Base-by-base conservation (phyloP, 345 rosid species). In the Linum tenue region DNA sequence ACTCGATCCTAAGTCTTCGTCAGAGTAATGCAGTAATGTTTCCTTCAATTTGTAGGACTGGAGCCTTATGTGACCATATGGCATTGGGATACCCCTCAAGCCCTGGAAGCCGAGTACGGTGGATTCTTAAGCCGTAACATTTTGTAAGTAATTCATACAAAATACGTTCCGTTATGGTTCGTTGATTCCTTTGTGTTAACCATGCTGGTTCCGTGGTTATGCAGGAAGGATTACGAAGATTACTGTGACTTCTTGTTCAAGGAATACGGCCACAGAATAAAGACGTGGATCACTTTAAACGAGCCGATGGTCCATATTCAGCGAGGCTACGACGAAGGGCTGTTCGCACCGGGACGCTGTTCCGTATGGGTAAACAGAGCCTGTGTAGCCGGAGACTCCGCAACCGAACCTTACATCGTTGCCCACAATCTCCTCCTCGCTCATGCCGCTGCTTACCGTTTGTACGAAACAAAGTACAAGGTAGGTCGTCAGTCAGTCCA, bases 201-300 rank as follows among this genome's bases (percentile, higher is more conserved):
- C n/a, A 3, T 22, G 31, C 31, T 22, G 31, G 31, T 22, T 22
- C 31, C 31, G 31, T 22, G 31, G 31, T 22, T 41, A 41, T 41
- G 44, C 59, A 56, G 15, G 5, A 16, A 56, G 16, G 59, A 56
- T 12, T 56, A 15, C 15, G 10, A 11, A n/a, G 60, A 75, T 72
- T 10, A 72, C 60, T 16, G 10, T 31, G 71, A 75, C 65, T 11
- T 35, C 0, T 59, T 44, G 12, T 9, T 43, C 41, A 16, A 56
- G 31, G 58, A 58, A 56, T 53, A 56, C 39, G 59, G 67, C 1
- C 55, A 67, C 2, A 35, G 56, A 67, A 82, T 80, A 67, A 78
- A 80, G 31, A 55, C 69, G 38, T 82, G 83, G 83, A 73, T 76
- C 15, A 79, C 81, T 14, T 14, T 82, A 53, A 68, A 68, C 53